Percentiles rank a stretch among this genome's conserved stretches.
Conservation (phyloP, 371 early-diverging fungal genomes). For the Nematocida ausubeli region DNA sequence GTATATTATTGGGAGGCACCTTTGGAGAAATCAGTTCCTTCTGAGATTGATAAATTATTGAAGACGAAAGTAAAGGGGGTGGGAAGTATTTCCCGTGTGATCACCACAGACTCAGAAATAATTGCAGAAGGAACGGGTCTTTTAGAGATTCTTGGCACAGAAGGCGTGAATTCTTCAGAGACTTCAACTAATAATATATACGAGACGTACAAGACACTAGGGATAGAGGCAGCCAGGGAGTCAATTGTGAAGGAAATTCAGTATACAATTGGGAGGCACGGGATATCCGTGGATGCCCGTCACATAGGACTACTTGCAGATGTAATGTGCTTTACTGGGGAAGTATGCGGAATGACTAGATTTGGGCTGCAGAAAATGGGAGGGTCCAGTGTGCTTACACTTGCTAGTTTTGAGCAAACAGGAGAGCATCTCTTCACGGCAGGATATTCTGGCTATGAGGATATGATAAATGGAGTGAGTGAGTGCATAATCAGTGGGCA, state of each 20-base stretch:
- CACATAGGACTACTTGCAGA: slow-evolving; percentile 95
- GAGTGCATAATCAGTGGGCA: slow-evolving; percentile 98
- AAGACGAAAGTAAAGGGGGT: slow-evolving; percentile 41
- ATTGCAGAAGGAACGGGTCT: slow-evolving; percentile 89
- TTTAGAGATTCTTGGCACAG: slow-evolving; percentile 76
- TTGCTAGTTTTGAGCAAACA: slow-evolving; percentile 98
- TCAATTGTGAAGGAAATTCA: slow-evolving; percentile 76
- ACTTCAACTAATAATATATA: slow-evolving; percentile 85
- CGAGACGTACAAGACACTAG: slow-evolving; percentile 82
- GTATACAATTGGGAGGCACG: slow-evolving; percentile 79
- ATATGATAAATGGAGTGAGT: slow-evolving; percentile 85
- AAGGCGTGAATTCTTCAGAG: slow-evolving; percentile 71
- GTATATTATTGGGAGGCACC: slow-evolving; percentile 24
- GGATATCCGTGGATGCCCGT: slow-evolving; percentile 89
- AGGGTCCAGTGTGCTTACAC: slow-evolving; percentile 87
- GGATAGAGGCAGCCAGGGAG: slow-evolving; percentile 87
- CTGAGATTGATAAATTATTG: slow-evolving; percentile 53
- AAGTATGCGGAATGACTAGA: slow-evolving; percentile 93
- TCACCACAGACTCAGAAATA: slow-evolving; percentile 70
- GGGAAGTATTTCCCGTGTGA: background rate
- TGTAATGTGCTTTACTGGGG: slow-evolving; percentile 96
- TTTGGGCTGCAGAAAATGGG: slow-evolving; percentile 98
- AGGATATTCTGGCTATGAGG: slow-evolving; percentile 81
- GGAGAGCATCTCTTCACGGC: slow-evolving; percentile 97
- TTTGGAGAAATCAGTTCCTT: slow-evolving; percentile 25